Evolutionary conservation across 345 rosid genomes (phyloP), one percentile per base, ranked within the genome.

Genomic region (Pistacia integerrima): DNA sequence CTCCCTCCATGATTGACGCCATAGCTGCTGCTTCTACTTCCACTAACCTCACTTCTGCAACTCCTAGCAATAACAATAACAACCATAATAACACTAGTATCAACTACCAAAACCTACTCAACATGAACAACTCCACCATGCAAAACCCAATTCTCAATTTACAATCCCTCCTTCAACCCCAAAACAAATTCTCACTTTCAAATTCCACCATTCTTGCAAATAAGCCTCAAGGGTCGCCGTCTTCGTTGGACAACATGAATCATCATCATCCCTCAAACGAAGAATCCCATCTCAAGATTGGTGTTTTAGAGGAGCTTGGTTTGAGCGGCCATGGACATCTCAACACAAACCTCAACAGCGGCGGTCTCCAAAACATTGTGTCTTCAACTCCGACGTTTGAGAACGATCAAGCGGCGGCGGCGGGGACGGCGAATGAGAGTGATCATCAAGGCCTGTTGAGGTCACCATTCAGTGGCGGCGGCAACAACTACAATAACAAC

Each of bases 141-240:
- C 92, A 87, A 72, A 88, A 82, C 69, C 93, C 87, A 66, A 76
- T 85, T 79, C 84, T 90, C 59, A 87, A 88, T 76, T 82, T 94
- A 57, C 94, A 90, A 14, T 80, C 94, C 56, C 88, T 92, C 66
- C 87, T 90, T 72, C 93, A 89, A 80, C 59, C 83, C 38, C 82
- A 88, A 20, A 80, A 62, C 11, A 84, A 79, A 76, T 83, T 79
- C 78, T 83, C 86, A 70, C 80, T 85, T 79, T 56, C 84, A 25
- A 74, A 68, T 75, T 74, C 86, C 44, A 17, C 84, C 62, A 70
- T 76, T 69, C 80, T 83, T 68, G 87, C 82, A 60, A 41, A 68
- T 51, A 77, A 83, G 46, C 74, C 48, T 41, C 46, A 41, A 41
- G 46, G 8, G 9, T 41, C 46, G 46, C 6, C 46, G 46, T 41